These are phyloP conservation scores for Naegleria lovaniensis DNA, from an alignment of 208 protist genomes.

Conservation along the genomic window DNA sequence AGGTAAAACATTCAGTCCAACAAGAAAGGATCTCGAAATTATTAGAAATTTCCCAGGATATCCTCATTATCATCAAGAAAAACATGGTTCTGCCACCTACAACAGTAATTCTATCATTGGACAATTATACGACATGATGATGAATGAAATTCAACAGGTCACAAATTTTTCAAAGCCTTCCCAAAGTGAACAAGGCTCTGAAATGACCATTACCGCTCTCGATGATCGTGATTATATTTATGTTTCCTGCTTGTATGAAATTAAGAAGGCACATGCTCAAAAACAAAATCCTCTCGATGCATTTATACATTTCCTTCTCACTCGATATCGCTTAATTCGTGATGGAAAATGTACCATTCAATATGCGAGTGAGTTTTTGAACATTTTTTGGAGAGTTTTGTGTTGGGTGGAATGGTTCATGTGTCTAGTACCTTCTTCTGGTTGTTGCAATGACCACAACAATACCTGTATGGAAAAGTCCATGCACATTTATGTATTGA, in stretches of 20 bases:
- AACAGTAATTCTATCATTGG: neutral
- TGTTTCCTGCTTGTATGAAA: neutral
- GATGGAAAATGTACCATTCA: neutral
- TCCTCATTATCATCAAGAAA: neutral
- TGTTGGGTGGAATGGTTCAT: neutral
- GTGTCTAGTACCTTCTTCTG: no score
- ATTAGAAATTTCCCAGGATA: neutral
- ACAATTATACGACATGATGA: neutral
- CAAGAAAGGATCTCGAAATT: neutral
- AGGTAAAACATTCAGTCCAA: neutral
- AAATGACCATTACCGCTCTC: neutral
- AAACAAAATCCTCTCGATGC: neutral
- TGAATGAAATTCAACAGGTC: neutral
- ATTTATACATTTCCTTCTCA: neutral
- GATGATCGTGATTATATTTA: neutral
- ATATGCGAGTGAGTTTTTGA: neutral
- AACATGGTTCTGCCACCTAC: neutral
- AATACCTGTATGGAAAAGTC: no score
- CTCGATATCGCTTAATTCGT: neutral
- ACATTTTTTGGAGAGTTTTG: neutral
- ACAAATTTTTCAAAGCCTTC: neutral
- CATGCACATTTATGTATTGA: no score
- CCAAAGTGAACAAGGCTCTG: no score
- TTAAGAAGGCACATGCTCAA: neutral
- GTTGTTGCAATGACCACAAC: no score